Percentiles rank a stretch among this genome's conserved stretches.
These are phyloP conservation scores for Myxozyma neotropica DNA, from an alignment of 805 yeast genomes.

Conservation along the genomic window DNA sequence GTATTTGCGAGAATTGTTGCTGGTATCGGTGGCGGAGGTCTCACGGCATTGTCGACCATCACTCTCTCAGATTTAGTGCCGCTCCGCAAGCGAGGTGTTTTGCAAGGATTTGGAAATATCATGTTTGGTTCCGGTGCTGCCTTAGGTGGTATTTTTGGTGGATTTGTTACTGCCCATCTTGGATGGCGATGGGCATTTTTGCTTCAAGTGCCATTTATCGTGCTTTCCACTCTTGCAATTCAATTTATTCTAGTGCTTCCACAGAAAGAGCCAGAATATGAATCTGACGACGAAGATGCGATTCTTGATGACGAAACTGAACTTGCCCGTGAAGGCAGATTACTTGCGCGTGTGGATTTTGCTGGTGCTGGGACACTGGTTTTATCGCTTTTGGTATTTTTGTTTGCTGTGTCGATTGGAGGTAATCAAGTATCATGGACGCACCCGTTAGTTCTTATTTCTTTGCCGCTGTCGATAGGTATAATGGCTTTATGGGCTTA, in stretches of 20 bases:
- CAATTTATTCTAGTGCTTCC: conserved; percentile 58
- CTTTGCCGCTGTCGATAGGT: conserved; percentile 44
- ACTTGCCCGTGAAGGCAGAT: conserved; percentile 16
- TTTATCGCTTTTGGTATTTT: conserved; percentile 55
- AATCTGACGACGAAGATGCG: conserved; percentile 13
- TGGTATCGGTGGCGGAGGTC: conserved; percentile 80
- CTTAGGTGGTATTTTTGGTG: conserved; percentile 54
- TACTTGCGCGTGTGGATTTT: conserved; percentile 62
- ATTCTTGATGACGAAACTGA: conserved; percentile 16
- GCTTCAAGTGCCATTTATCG: conserved; percentile 46
- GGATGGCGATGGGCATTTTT: conserved; percentile 56
- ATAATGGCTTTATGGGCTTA: conserved; percentile 49
- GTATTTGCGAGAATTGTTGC: conserved; percentile 58
- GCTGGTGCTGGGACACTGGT: conserved; percentile 66
- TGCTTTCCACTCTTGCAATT: conserved; percentile 69
- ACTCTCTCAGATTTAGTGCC: conserved; percentile 70
- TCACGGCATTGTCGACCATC: conserved; percentile 66
- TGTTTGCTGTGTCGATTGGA: conserved; percentile 70
- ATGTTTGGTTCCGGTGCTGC: conserved; percentile 70
- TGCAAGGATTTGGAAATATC: conserved; percentile 69
- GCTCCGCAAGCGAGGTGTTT: conserved; percentile 65
- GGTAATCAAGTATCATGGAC: conserved; percentile 58
- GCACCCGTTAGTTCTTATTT: conserved; percentile 46
- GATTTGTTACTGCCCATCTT: conserved; percentile 48
- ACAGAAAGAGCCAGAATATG: conserved; percentile 45